Base-by-base conservation (phyloP, 75 land plant genomes). In the Azolla pinnata region DNA sequence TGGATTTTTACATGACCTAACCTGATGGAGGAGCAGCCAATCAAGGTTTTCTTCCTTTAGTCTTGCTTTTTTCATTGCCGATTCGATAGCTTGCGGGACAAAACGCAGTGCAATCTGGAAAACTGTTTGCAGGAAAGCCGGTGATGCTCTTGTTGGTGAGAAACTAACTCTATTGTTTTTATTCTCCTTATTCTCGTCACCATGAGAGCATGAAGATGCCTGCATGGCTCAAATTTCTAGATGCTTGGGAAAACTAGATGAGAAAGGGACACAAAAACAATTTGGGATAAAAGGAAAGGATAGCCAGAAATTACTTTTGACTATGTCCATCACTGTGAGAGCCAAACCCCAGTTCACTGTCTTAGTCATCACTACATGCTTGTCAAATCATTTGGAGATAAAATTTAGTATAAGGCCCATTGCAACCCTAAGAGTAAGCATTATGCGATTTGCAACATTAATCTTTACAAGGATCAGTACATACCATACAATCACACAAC, bases 11-110 rank as follows among this genome's bases (percentile, higher is more conserved):
- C n/a, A n/a, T n/a, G n/a, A n/a, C n/a, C n/a, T n/a, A 38, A 90
- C 96, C 88, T 90, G 96, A 75, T 90, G 97, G 7, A 90, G 88
- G 31, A 90, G 78, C 47, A 90, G 69, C 97, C 97, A 90, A 61
- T 90, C 88, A 31, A 90, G 44, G 58, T 71, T 70, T 5, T 81
- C 75, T 9, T 55, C 31, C 12, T 66, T 26, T 4, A 90, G 59
- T 38, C 93, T 88, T 55, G 97, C 88, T 66, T 80, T 81, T 67
- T 77, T 52, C 34, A 90, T 70, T n/a, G 97, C 74, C 19, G 69
- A 65, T 66, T 90, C 97, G 18, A 87, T 74, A 12, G 81, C 76
- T 47, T 71, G 81, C 29, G 93, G 93, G 47, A 90, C 96, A 56
- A 71, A 65, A 0, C 77, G 82, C 5, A 72, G 80, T 51, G 95